Conservation (phyloP, 768 basidiomycete genomes). For the Pisolithus microcarpus region DNA sequence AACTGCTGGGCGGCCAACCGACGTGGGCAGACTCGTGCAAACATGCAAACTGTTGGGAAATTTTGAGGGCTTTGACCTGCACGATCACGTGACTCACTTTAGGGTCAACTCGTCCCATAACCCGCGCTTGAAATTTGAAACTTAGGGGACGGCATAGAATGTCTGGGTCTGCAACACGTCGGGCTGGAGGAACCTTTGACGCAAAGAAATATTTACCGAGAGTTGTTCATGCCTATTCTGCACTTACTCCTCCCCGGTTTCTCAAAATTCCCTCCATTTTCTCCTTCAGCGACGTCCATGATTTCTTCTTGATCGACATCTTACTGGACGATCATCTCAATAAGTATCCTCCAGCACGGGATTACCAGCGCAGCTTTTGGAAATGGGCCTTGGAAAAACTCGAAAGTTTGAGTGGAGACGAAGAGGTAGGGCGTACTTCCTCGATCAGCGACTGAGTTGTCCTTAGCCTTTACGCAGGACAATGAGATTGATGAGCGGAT, state of each 20-base stretch:
- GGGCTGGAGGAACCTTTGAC: not conserved
- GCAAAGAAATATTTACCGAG: not conserved
- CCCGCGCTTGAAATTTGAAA: no score
- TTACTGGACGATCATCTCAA: constrained; percentile 47
- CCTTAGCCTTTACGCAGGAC: constrained; percentile 29
- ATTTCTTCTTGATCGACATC: constrained; percentile 47
- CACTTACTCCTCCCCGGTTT: constrained; percentile 39
- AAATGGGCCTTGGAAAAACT: constrained; percentile 58
- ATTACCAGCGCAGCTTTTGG: constrained; percentile 65
- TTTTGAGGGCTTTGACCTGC: constrained; percentile 5
- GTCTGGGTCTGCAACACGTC: not conserved
- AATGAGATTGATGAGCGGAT: constrained; percentile 59
- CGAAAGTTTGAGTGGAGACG: constrained; percentile 33
- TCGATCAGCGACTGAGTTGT: not conserved
- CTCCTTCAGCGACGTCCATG: constrained; percentile 38
- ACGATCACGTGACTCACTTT: constrained; percentile 17
- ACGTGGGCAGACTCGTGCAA: constrained; percentile 11
- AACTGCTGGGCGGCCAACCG: not conserved
- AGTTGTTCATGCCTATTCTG: constrained; percentile 48
- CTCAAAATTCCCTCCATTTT: constrained; percentile 37
- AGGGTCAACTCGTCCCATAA: constrained; percentile 10
- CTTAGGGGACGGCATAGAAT: no score
- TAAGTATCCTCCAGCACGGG: constrained; percentile 52
- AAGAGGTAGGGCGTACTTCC: constrained; percentile 39
- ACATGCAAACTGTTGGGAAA: constrained; percentile 21